A percentile compares a stretch with the other conserved stretches of the same genome.
Conservation (phyloP, 257 asterid species). For the Ligustrum vulgare region DNA sequence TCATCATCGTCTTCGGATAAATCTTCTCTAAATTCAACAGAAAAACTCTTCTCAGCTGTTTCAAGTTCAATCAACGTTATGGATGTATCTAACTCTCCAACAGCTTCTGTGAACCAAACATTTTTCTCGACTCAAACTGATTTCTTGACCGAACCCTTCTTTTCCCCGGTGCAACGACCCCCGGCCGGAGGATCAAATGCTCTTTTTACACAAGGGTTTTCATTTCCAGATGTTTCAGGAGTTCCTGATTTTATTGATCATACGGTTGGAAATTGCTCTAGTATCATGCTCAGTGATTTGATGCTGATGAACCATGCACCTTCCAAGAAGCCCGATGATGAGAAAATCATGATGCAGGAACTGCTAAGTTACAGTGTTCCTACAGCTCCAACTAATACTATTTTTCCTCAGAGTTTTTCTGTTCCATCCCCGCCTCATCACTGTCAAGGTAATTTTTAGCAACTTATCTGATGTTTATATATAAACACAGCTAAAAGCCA, state of each 20-base stretch:
- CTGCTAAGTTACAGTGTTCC: conserved; percentile 23
- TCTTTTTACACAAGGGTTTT: conserved; percentile 48
- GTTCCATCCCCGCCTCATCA: conserved; percentile 26
- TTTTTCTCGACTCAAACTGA: conserved; percentile 39
- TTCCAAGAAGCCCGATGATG: conserved; percentile 40
- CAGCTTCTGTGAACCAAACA: conserved; percentile 77
- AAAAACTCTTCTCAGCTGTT: conserved; percentile 41
- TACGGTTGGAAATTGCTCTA: conserved; percentile 29
- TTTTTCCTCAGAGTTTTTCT: conserved; percentile 20
- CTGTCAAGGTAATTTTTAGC: conserved; percentile 30
- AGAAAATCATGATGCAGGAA: conserved; percentile 45
- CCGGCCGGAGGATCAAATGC: conserved; percentile 21
- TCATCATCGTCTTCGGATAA: conserved; percentile 66
- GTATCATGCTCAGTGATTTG: conserved; percentile 46
- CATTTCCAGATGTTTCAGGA: conserved; percentile 42
- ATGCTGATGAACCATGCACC: conserved; percentile 52
- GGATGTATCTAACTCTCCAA: conserved; percentile 54
- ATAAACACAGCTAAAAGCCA: too few species aligned
- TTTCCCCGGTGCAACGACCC: conserved; percentile 45
- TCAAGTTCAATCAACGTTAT: conserved; percentile 20
- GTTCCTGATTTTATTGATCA: not conserved
- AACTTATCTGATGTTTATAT: too few species aligned
- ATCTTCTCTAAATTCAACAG: conserved; percentile 54
- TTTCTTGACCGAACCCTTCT: conserved; percentile 50
- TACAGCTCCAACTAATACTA: conserved; percentile 18